Evolutionary conservation across 495 filamentous ascomycete genomes (phyloP).

Genomic region (Tuber aestivum): DNA sequence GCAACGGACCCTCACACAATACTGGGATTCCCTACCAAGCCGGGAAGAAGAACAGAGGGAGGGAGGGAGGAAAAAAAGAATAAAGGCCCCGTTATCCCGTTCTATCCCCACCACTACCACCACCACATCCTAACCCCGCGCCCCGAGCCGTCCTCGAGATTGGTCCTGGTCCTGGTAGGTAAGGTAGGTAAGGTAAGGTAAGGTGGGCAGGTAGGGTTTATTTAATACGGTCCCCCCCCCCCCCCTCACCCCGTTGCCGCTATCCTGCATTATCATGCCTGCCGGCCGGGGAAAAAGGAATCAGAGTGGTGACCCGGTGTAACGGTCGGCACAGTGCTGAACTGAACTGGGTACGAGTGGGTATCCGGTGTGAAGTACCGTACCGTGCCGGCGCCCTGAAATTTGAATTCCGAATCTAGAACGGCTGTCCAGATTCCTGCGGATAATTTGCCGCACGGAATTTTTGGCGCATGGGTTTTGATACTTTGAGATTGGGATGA

Average conservation of each 20-base stretch:
- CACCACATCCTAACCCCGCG: not conserved
- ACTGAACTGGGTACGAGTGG: not conserved
- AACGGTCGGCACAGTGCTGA: too few relatives aligned
- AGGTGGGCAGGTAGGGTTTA: not conserved
- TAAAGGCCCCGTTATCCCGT: too few relatives aligned
- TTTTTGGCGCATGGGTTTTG: not conserved
- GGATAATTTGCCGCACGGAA: not conserved
- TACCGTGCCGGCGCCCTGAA: too few relatives aligned
- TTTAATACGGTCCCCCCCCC: not conserved
- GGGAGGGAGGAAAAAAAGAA: too few relatives aligned
- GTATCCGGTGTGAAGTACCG: not conserved
- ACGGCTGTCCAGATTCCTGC: not conserved
- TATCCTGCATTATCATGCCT: not conserved
- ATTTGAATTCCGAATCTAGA: not conserved
- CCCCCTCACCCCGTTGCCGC: too few relatives aligned
- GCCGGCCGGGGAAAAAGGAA: not conserved
- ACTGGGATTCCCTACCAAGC: not conserved
- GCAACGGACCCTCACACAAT: not conserved
- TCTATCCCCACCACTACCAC: too few relatives aligned
- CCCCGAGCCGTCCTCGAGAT: not conserved
- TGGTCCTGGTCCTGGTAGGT: not conserved
- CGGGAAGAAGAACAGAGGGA: too few relatives aligned
- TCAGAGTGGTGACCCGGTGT: not conserved
- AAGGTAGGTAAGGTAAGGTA: too few relatives aligned
- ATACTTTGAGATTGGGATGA: not conserved